A percentile compares a stretch with the other conserved stretches of the same genome.
Conservation (phyloP, 768 basidiomycete genomes). For the Cystobasidium tubakii region DNA sequence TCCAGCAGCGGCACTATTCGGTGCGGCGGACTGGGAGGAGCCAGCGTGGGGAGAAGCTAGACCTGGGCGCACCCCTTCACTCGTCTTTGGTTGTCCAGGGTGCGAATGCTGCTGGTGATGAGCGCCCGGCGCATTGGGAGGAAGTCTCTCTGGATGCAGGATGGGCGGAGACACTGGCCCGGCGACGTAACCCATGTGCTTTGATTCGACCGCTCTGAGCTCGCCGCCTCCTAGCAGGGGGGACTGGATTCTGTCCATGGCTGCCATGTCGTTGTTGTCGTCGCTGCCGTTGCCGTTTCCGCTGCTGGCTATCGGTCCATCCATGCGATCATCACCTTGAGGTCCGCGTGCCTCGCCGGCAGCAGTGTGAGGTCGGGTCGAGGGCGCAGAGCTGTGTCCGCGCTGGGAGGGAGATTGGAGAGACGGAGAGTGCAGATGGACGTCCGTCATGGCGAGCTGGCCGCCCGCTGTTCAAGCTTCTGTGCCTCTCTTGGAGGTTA, state of each 20-base stretch:
- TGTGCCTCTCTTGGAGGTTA: background rate
- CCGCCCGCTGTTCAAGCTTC: background rate
- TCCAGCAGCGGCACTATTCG: background rate
- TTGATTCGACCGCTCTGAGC: constrained; percentile 18
- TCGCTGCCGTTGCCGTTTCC: background rate
- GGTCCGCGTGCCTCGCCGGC: too few species aligned
- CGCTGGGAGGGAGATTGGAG: background rate
- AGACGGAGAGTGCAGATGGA: background rate
- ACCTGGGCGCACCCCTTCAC: background rate
- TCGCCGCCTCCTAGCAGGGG: constrained; percentile 1
- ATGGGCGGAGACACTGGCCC: constrained; percentile 4
- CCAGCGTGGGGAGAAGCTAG: background rate
- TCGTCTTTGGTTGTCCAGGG: background rate
- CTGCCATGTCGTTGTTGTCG: background rate
- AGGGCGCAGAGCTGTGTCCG: background rate
- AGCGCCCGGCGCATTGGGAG: background rate
- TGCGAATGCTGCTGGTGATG: background rate
- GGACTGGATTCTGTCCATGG: background rate
- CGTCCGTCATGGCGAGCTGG: background rate
- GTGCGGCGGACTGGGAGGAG: background rate
- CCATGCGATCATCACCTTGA: background rate
- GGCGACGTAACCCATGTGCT: constrained; percentile 28
- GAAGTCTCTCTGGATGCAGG: background rate
- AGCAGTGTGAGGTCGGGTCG: background rate
- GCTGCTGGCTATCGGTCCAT: background rate